Percentiles rank a stretch among this genome's conserved stretches.
These are phyloP conservation scores for Hevea brasiliensis DNA, from an alignment of 345 rosid species.

Conservation along the genomic window DNA sequence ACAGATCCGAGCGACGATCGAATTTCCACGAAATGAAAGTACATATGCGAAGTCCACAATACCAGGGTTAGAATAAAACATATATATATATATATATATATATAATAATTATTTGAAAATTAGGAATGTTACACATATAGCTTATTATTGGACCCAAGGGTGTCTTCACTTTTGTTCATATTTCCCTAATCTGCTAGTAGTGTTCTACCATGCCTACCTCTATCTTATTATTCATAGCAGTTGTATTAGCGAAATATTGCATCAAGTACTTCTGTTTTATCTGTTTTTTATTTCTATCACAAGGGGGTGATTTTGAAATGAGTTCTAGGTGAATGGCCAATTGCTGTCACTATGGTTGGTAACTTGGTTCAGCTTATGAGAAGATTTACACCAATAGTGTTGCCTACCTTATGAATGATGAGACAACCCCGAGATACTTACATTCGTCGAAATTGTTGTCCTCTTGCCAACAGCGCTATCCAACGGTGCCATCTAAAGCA, in stretches of 20 bases:
- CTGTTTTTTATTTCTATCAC: conserved; percentile 95
- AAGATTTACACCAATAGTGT: conserved; percentile 96
- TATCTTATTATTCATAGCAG: not conserved
- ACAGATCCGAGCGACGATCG: too few species aligned
- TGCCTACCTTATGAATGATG: conserved; percentile 97
- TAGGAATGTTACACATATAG: too few species aligned
- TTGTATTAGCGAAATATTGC: not conserved
- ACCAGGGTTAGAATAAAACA: too few species aligned
- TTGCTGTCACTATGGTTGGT: conserved; percentile 99
- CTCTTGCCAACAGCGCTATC: conserved; percentile 89
- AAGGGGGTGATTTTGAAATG: conserved; percentile 93
- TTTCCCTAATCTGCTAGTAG: not conserved
- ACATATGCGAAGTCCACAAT: too few species aligned
- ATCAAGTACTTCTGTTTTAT: conserved; percentile 23
- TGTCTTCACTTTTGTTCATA: not conserved
- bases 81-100: too few species aligned
- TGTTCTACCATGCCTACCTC: not conserved
- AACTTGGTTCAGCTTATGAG: conserved; percentile 96
- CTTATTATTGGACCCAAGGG: not conserved
- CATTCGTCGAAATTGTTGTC: conserved; percentile 94
- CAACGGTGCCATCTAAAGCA: conserved; percentile 89
- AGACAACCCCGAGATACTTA: conserved; percentile 92
- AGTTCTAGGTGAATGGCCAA: conserved; percentile 99
- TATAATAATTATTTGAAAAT: too few species aligned
- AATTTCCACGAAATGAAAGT: too few species aligned